Evolutionary conservation across 768 basidiomycete species (phyloP).

Genomic region (Macrolepiota dolichaula): DNA sequence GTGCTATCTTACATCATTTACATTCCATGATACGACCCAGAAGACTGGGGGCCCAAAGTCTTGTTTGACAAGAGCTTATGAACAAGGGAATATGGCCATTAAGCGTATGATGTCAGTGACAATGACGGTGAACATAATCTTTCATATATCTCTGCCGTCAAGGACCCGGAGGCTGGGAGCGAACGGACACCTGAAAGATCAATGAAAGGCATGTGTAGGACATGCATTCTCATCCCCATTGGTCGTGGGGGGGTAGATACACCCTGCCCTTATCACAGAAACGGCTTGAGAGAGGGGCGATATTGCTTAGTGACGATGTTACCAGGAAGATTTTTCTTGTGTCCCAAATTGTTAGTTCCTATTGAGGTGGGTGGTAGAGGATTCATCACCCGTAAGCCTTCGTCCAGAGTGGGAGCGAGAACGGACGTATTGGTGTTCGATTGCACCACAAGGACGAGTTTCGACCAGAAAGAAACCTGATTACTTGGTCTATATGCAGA

Average conservation of each 20-base stretch:
- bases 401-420: not conserved
- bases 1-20: not conserved
- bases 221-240: not conserved
- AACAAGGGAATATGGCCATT: not conserved
- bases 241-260: not conserved
- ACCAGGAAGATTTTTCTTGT: not conserved
- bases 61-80: conserved; percentile 3
- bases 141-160: not conserved
- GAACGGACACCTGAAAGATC: not conserved
- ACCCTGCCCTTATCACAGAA: not conserved
- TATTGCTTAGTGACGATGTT: not conserved
- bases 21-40: not conserved
- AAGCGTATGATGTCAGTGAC: not conserved
- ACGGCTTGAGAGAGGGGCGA: not conserved
- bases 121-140: not conserved
- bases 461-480: conserved; percentile 1
- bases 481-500: not conserved
- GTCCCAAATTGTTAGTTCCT: not conserved
- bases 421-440: not conserved
- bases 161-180: not conserved
- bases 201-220: conserved; percentile 2
- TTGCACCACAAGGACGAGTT: not conserved
- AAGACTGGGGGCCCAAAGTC: not conserved
- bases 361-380: not conserved
- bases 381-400: conserved; percentile 1